phyloP scores from a whole-genome alignment of 768 basidiomycete species.

The Glaciozyma antarctica region DNA sequence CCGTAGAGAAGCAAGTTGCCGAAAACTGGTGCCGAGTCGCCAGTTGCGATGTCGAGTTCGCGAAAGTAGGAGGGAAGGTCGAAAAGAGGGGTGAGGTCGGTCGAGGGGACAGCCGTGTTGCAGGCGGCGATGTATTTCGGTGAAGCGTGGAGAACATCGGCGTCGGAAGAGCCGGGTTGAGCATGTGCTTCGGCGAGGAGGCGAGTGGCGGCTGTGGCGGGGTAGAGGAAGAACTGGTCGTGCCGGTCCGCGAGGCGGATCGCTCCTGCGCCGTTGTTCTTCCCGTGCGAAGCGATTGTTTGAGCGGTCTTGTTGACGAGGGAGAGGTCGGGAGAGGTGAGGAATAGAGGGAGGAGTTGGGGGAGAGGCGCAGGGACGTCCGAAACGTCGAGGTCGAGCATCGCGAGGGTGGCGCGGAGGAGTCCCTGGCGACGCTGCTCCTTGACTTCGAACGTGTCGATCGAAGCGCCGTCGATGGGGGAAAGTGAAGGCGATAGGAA shows the following conservation, averaged over 20 bases:
- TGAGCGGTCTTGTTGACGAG: not conserved
- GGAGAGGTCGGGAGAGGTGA: slow-evolving; percentile 12
- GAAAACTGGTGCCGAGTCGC: not conserved
- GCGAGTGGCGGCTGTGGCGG: slow-evolving; percentile 1
- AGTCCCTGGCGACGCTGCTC: slow-evolving; percentile 39
- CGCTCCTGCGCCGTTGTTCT: slow-evolving; percentile 14
- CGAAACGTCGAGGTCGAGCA: slow-evolving; percentile 46
- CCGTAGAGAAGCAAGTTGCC: slow-evolving; percentile 55
- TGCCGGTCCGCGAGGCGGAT: slow-evolving; percentile 35
- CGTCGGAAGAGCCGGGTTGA: slow-evolving; percentile 42
- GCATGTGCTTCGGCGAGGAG: slow-evolving; percentile 41
- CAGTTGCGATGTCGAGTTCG: not conserved
- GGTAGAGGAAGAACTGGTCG: slow-evolving; percentile 24
- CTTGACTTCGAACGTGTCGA: slow-evolving; percentile 9
- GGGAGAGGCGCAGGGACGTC: slow-evolving; percentile 35
- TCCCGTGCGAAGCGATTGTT: slow-evolving; percentile 6
- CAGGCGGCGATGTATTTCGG: slow-evolving; percentile 37
- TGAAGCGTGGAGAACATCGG: slow-evolving; percentile 30
- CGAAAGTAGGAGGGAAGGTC: slow-evolving; percentile 55
- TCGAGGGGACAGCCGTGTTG: slow-evolving; percentile 29
- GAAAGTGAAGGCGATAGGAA: slow-evolving; percentile 6
- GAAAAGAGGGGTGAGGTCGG: slow-evolving; percentile 61
- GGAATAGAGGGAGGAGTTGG: slow-evolving; percentile 26
- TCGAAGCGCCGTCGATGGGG: slow-evolving; percentile 20
- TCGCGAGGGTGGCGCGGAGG: slow-evolving; percentile 40